Base-by-base conservation (phyloP, 176 grass and related monocot genomes). In the Sorghum bicolor region DNA sequence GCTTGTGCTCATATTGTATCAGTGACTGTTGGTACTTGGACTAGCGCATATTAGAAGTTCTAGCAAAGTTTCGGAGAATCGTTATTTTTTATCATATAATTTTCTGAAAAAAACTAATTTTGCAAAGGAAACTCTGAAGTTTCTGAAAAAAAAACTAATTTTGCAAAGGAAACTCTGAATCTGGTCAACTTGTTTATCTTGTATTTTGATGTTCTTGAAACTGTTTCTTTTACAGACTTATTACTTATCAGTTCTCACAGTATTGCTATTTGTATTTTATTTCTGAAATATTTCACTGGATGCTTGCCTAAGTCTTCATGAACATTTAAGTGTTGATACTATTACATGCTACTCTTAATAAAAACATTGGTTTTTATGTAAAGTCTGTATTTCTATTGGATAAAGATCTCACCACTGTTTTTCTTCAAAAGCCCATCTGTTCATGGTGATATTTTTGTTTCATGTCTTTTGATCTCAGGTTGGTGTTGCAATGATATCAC, bases 401-500 rank as follows among this genome's bases (percentile, higher is more conserved):
- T 72, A 74, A 76, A 79, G 16, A 68, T 65, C 29, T 81, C 62
- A 71, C 29, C 25, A 43, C 15, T 81, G 17, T 64, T 83, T 72
- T 43, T 53, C 25, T 65, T 58, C 14, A 78, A 72, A 84, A 29
- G 26, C n/a, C 17, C 71, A 76, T 47, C 28, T 82, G 45, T 77
- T 77, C 43, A 50, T 72, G 70, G 70, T 72, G 39, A 45, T 92
- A 89, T 57, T 75, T 72, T 79, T 74, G 37, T 67, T 76, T 36
- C 38, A 38, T 32, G 72, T 70, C 31, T 70, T 66, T 67, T 79
- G 39, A 75, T 73, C 34, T 39, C 74, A 98, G 96, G 87, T 89
- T 86, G 91, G 91, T 92, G 79, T 95, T 90, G 86, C 70, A 33
- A 98, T 98, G 91, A 83, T 98, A 88, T 92, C 93, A 10, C 96